Evolutionary conservation across 1,139 yeast genomes (phyloP), one percentile per base, ranked within the genome.

Genomic region (Groenewaldozyma sp.): DNA sequence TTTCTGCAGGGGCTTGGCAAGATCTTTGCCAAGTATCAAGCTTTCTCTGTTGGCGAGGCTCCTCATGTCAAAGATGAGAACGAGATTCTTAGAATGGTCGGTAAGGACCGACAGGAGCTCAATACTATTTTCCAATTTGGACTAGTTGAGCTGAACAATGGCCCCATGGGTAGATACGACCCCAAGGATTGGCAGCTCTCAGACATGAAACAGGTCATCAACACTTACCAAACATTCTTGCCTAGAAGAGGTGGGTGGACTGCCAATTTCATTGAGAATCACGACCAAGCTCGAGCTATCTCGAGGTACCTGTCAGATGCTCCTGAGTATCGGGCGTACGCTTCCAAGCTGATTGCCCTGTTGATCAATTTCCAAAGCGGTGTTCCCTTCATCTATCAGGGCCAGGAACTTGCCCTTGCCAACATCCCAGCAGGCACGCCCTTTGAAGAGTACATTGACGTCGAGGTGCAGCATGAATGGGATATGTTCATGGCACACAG

Each of bases 191-290:
- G 27, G 26, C 5, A 28, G 27, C 51, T 73, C 49, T 51, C 56
- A 10, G 73, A 72, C 21, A 60, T 73, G 51, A 74, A 73, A 52
- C 49, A 59, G 27, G 69, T 72, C 3, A 59, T 73, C 27, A 53
- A 60, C 35, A 56, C 46, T 17, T 54, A 54, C 43, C 59, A 56
- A 50, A 60, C 57, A 11, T 71, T 70, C 48, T 64, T 66, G 40
- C 67, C 70, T 38, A 70, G 69, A n/a, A 68, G 73, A 6, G 79
- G 73, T 51, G 76, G 74, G n/a, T 75, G 81, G 81, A 61, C 74
- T n/a, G 70, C 80, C 7, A 67, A 67, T 11, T 75, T 70, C 58
- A 56, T 69, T 45, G 80, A 75, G 56, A 75, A 75, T 53, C 81
- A 75, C 52, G 81, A 75, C 56, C 77, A 71, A 47, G 71, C 80